Conservation (phyloP, 2,329 filamentous ascomycete species). For the Talaromyces sp. region DNA sequence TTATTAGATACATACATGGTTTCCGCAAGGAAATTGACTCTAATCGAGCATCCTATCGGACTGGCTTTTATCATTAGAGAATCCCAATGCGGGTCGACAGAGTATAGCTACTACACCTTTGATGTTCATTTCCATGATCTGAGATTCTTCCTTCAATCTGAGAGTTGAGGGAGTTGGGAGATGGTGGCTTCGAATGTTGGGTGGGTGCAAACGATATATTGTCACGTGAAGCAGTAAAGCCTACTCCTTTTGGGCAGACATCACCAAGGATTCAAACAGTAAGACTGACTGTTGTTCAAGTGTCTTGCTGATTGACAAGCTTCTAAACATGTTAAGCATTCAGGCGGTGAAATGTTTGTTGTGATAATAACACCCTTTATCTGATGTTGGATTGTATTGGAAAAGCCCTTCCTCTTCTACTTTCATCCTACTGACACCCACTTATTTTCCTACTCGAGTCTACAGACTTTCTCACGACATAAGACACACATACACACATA, state of each 20-base stretch:
- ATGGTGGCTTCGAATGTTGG: not conserved
- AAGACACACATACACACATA: no score
- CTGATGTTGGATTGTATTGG: constrained; percentile 7
- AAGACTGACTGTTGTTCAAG: not conserved
- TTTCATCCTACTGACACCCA: not conserved
- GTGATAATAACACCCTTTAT: not conserved
- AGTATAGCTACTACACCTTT: not conserved
- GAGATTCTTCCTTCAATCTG: not conserved
- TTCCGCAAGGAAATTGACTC: not conserved
- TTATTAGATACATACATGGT: constrained; percentile 3
- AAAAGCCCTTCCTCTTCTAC: constrained; percentile 20
- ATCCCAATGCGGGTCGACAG: not conserved
- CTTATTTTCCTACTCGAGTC: not conserved
- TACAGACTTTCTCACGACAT: constrained; percentile 7
- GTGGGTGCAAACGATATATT: not conserved
- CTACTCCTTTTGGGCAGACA: not conserved
- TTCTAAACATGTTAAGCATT: not conserved
- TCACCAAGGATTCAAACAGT: not conserved
- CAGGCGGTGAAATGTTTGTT: not conserved
- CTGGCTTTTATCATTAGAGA: not conserved
- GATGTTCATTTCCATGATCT: not conserved
- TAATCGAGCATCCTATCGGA: not conserved
- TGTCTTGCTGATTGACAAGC: not conserved
- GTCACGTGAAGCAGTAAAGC: not conserved
- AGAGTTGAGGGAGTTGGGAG: not conserved